Base-by-base conservation (phyloP, 768 basidiomycete genomes). In the Sporobolomyces phaffii region DNA sequence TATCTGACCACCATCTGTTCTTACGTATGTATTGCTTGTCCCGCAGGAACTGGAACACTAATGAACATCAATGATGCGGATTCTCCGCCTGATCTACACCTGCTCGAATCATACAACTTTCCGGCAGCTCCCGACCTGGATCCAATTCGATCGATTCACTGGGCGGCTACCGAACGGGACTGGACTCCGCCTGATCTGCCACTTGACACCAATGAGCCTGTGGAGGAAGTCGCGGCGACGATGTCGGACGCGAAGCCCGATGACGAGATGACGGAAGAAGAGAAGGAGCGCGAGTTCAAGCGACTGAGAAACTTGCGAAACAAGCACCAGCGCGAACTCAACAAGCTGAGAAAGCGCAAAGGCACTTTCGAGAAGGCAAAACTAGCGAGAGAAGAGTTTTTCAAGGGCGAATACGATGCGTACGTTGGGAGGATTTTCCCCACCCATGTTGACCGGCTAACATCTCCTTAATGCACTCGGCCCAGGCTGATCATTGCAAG, bases 51-150 rank as follows among this genome's bases (percentile, higher is more conserved):
- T 73, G 96, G 94, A 24, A 83, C 84, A 56, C 79, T 98, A 14
- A 80, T 97, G 68, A 85, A 88, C 2, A 85, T 99, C 68, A 89
- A 87, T 71, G 90, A 93, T 68, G 84, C 86, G 36, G 94, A 97
- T 73, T 90, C 89, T 17, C 92, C 94, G 8, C 94, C 96, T 10
- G 87, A 91, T 45, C 94, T 90, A 77, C 88, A 89, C 17, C 83
- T 91, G 26, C 77, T 91, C 75, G 80, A 81, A 5, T 81, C 87
- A 64, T 91, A 98, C 90, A 98, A 98, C 78, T 91, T 92, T 74
- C 79, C 83, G 18, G 79, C 83, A 43, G 74, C 79, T 15, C 74
- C 82, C n/a, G 79, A 81, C 22, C 77, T 82, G 7, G 81, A 86
- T 15, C 78, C 78, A 50, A 40, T 90, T 62, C 80, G 82, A 3